These are phyloP conservation scores for Mucor irregularis DNA, from an alignment of 371 early-diverging fungal species.

Conservation along the genomic window DNA sequence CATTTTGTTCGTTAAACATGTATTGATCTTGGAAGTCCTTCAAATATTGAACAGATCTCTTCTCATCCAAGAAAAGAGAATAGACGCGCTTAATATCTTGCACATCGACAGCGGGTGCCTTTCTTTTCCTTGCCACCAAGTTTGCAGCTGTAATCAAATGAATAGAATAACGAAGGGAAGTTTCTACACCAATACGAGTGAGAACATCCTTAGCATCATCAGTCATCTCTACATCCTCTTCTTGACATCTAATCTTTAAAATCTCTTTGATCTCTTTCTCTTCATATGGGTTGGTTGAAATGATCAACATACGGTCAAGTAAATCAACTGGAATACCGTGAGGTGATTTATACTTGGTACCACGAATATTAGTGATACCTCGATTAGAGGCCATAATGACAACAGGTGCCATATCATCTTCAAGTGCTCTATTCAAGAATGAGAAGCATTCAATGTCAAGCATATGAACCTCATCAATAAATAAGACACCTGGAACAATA, in stretches of 20 bases:
- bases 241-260: constrained; percentile 88
- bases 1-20: constrained; percentile 77
- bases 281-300: constrained; percentile 85
- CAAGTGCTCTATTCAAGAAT: constrained; percentile 96
- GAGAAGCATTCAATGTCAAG: constrained; percentile 99
- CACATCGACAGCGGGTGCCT: constrained; percentile 87
- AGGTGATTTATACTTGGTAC: constrained; percentile 89
- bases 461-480: constrained; percentile 99
- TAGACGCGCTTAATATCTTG: constrained; percentile 93
- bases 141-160: constrained; percentile 95
- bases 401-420: constrained; percentile 94
- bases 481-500: constrained; percentile 96
- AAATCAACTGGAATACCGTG: constrained; percentile 98
- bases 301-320: constrained; percentile 92
- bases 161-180: constrained; percentile 96
- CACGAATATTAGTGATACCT: constrained; percentile 93
- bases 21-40: constrained; percentile 92
- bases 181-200: constrained; percentile 89
- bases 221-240: constrained; percentile 97
- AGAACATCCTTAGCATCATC: constrained; percentile 89
- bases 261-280: constrained; percentile 91
- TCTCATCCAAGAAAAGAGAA: constrained; percentile 93
- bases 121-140: constrained; percentile 88
- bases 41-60: constrained; percentile 91
- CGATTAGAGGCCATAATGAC: constrained; percentile 99